A percentile compares a stretch with the other conserved stretches of the same genome.
Conservation (phyloP, 169 alveolate genomes). For the Plasmodium adleri region DNA sequence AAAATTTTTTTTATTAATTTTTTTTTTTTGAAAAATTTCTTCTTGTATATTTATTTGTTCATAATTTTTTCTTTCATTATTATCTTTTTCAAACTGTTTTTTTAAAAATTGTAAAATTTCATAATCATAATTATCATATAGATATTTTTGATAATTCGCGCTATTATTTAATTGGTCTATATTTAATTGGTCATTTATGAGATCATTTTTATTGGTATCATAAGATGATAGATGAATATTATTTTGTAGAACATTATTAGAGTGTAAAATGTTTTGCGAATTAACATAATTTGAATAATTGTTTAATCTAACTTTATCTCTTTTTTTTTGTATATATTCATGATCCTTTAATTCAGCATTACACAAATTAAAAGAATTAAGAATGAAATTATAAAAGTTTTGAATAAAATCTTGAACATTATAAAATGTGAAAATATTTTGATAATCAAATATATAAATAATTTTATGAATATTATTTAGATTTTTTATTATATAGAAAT, state of each 20-base stretch:
- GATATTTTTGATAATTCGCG: slow-evolving; percentile 41
- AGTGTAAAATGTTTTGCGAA: no score
- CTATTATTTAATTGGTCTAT: background rate
- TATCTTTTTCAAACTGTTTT: slow-evolving; percentile 37
- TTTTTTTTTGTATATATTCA: background rate
- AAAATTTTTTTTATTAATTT: slow-evolving; percentile 61
- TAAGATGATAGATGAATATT: no score
- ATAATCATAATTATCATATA: slow-evolving; percentile 60
- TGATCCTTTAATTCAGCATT: background rate
- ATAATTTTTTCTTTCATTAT: slow-evolving; percentile 53
- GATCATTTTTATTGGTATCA: background rate
- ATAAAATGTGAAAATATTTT: slow-evolving; percentile 77
- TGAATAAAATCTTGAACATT: slow-evolving; percentile 79
- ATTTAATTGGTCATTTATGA: background rate
- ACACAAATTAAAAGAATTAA: slow-evolving; percentile 33
- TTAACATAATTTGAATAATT: no score
- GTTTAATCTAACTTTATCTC: no score
- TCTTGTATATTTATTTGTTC: slow-evolving; percentile 54
- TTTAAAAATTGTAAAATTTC: slow-evolving; percentile 54
- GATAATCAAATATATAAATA: slow-evolving; percentile 75
- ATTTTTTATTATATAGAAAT: slow-evolving; percentile 79
- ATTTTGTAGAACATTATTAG: no score
- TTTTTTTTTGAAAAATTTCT: slow-evolving; percentile 49
- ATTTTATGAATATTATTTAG: slow-evolving; percentile 73
- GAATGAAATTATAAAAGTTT: slow-evolving; percentile 71